These are phyloP conservation scores for Tolypocladium amazonense DNA, from an alignment of 2,329 filamentous ascomycete genomes.

Conservation along the genomic window DNA sequence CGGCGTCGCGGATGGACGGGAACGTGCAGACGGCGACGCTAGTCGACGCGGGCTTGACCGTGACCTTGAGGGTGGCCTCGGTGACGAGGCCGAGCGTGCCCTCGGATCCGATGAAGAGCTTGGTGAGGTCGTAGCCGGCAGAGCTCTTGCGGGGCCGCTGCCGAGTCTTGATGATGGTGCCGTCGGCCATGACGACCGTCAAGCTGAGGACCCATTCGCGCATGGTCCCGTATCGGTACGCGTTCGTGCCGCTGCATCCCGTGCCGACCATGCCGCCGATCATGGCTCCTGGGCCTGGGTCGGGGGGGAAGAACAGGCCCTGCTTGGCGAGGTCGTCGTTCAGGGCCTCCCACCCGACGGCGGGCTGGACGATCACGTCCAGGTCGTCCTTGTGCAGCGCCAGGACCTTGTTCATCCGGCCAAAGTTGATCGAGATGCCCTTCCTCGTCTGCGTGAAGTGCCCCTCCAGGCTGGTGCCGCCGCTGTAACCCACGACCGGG, in stretches of 20 bases:
- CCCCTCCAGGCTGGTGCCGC: slow-evolving; percentile 82
- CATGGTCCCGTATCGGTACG: slow-evolving; percentile 91
- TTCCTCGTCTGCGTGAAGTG: slow-evolving; percentile 76
- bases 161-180: slow-evolving; percentile 79
- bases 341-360: slow-evolving; percentile 75
- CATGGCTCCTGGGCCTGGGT: slow-evolving; percentile 83
- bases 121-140: slow-evolving; percentile 85
- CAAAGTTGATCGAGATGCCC: slow-evolving; percentile 79
- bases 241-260: slow-evolving; percentile 68
- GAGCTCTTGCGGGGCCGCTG: slow-evolving; percentile 83
- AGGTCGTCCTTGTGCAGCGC: slow-evolving; percentile 67
- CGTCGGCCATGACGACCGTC: slow-evolving; percentile 83
- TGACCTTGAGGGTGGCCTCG: slow-evolving; percentile 81
- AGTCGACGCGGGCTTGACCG: slow-evolving; percentile 66
- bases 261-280: slow-evolving; percentile 85
- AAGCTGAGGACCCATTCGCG: slow-evolving; percentile 83
- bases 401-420: slow-evolving; percentile 73
- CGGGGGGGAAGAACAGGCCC: slow-evolving; percentile 83
- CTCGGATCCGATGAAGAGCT: slow-evolving; percentile 82
- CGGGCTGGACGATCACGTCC: slow-evolving; percentile 68
- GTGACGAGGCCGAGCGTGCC: slow-evolving; percentile 87
- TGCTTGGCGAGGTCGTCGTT: slow-evolving; percentile 66
- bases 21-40: slow-evolving; percentile 66
- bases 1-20: slow-evolving; percentile 54
- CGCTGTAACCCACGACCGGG: slow-evolving; percentile 78